Evolutionary conservation across 805 yeast genomes (phyloP).

Genomic region (Saturnispora hagleri): DNA sequence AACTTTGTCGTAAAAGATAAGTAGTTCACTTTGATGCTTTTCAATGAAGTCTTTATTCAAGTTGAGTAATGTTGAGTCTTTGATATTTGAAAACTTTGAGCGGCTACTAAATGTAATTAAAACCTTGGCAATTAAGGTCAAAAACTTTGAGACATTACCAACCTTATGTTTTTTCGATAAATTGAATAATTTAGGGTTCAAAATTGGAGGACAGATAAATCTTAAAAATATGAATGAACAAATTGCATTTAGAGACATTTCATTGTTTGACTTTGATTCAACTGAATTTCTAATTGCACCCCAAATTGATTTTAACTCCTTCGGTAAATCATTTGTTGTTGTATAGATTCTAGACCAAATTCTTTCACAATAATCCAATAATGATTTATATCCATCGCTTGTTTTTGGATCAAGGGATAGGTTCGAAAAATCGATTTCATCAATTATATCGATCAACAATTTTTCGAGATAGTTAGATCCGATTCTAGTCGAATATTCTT

Average conservation of each 20-base stretch:
- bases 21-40: constrained; percentile 45
- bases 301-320: constrained; percentile 53
- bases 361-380: constrained; percentile 35
- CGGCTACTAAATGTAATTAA: constrained; percentile 74
- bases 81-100: constrained; percentile 59
- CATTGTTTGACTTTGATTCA: constrained; percentile 46
- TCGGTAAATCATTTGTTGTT: constrained; percentile 71
- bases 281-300: constrained; percentile 53
- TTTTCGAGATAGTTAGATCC: constrained; percentile 74
- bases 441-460: constrained; percentile 62
- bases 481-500: constrained; percentile 60
- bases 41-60: constrained; percentile 60
- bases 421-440: constrained; percentile 38
- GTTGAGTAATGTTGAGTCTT: constrained; percentile 69
- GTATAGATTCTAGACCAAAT: constrained; percentile 59
- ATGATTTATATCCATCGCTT: constrained; percentile 26
- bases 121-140: constrained; percentile 74
- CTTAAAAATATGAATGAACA: constrained; percentile 79
- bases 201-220: constrained; percentile 81
- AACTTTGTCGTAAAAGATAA: constrained; percentile 62
- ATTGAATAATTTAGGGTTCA: constrained; percentile 81
- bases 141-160: constrained; percentile 63
- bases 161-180: constrained; percentile 62
- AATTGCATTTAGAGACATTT: constrained; percentile 56
- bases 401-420: constrained; percentile 64